Base-by-base conservation (phyloP, 2,329 filamentous ascomycete genomes). In the Paecilomyces sp. region DNA sequence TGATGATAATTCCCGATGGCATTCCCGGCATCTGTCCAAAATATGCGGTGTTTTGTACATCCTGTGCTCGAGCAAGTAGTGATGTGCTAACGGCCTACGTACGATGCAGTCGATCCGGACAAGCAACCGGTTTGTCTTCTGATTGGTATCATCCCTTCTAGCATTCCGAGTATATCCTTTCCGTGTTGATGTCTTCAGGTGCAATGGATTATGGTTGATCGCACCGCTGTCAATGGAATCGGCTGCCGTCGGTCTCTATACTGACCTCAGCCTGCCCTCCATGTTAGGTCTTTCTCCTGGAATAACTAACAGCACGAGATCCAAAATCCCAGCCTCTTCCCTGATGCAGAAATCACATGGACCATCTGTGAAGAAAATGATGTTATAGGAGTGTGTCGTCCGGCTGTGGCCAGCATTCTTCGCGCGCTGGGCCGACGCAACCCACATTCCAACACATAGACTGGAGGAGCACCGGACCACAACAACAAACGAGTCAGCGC, bases 361-460 rank as follows among this genome's bases (percentile, higher is more conserved):
- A 33, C 24, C 30, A 18, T 31, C 4, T 12, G 13, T n/a, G 24
- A 31, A 33, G 24, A 33, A 22, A 15, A 34, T 22, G 24, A 55
- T 47, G 41, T 22, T 22, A 47, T 41, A 3, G 41, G 18, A n/a
- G n/a, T 47, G 41, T 47, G 41, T n/a, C 41, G 54, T 30, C 28
- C 28, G 54, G 63, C 66, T 63, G 62, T 61, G 56, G 59, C 65
- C 57, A 65, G 61, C 71, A 74, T 74, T 74, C 71, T 63, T 66
- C 62, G 58, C 60, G 66, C 60, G 58, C 54, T 62, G 51, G 60
- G 58, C 60, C 58, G 65, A 67, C 69, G 72, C 70, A 60, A 59
- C 54, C 63, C 59, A 65, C 71, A 74, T 74, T 74, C 71, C 33
- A 47, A 47, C 41, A 47, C 41, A 47, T 47, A 5, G 41, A 47